Conservation (phyloP, 192 early-diverging fungal genomes). For the Rhizophagus clarus region DNA sequence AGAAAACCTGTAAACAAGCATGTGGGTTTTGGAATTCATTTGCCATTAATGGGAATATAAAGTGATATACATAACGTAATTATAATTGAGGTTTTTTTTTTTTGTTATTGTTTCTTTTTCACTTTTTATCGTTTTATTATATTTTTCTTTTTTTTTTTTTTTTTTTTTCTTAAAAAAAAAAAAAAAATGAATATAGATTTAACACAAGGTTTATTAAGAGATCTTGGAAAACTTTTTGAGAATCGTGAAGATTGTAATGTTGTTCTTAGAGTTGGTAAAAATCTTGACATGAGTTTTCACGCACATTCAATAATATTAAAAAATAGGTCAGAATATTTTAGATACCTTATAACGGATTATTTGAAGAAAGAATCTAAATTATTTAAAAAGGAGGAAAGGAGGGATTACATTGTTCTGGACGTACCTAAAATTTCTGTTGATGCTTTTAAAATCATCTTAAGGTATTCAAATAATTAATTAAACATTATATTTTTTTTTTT, state of each 20-base stretch:
- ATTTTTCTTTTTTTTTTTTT: background rate
- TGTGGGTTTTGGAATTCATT: too few relatives aligned
- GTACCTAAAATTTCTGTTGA: slow-evolving; percentile 1
- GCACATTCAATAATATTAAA: background rate
- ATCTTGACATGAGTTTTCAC: background rate
- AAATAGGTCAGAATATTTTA: background rate
- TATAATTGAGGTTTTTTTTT: too few relatives aligned
- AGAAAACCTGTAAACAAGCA: too few relatives aligned
- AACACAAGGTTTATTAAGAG: background rate
- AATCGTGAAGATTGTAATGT: background rate
- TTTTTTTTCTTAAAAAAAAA: background rate
- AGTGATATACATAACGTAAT: too few relatives aligned
- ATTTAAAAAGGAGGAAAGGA: background rate
- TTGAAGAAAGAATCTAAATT: background rate
- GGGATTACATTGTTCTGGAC: background rate
- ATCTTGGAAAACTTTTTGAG: background rate
- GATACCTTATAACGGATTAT: background rate
- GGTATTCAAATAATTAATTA: too few relatives aligned
- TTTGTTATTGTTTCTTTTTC: too few relatives aligned
- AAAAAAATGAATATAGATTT: background rate
- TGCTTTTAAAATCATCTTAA: background rate
- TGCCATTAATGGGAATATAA: too few relatives aligned
- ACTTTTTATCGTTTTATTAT: too few relatives aligned
- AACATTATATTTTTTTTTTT: too few relatives aligned
- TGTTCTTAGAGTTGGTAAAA: background rate